These are phyloP conservation scores for Magnusiomyces suaveolens DNA, from an alignment of 1,139 yeast species.

Conservation along the genomic window DNA sequence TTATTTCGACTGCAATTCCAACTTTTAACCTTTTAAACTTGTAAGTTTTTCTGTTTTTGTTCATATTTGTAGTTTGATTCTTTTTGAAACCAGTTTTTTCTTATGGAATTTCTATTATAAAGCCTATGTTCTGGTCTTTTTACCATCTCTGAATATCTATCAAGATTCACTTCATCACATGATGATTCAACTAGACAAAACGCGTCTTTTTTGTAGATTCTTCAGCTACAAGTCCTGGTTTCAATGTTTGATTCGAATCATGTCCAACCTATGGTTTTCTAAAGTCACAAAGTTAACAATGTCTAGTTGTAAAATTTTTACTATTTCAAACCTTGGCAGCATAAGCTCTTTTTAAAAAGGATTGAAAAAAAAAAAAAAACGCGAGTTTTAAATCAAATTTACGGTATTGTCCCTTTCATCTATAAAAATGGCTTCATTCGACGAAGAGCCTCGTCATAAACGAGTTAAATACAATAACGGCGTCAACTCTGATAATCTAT, in stretches of 20 bases:
- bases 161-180: background rate
- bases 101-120: no score
- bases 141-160: no score
- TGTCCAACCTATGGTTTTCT: no score
- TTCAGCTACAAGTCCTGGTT: background rate
- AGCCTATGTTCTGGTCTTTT: no score
- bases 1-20: background rate
- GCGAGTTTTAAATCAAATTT: background rate
- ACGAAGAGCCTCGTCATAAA: conserved; percentile 1
- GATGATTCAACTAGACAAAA: background rate
- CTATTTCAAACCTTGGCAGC: no score
- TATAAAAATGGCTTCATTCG: background rate
- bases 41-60: background rate
- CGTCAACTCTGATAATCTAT: background rate
- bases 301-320: no score
- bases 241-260: no score
- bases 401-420: background rate
- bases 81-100: background rate
- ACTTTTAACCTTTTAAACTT: background rate
- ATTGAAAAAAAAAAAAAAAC: background rate
- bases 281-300: no score
- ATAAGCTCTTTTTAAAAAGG: no score
- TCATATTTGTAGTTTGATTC: background rate
- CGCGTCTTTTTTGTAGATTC: background rate
- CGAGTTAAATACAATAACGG: background rate